Conservation (phyloP, 192 early-diverging fungal genomes). For the Umbelopsis isabellina region DNA sequence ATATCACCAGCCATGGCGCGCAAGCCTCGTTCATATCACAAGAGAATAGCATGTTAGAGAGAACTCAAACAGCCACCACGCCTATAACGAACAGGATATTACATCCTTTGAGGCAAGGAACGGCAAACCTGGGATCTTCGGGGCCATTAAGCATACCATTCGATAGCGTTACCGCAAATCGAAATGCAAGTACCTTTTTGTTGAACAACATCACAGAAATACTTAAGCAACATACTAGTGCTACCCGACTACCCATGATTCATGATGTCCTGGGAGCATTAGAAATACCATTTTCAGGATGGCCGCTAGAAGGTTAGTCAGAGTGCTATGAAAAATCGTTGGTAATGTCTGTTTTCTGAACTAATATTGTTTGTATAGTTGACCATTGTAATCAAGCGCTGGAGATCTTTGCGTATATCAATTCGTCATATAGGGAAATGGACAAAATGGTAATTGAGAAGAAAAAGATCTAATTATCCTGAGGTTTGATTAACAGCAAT, state of each 20-base stretch:
- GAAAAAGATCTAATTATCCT: background rate
- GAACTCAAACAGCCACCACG: background rate
- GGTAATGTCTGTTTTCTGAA: background rate
- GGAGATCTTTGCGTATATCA: constrained; percentile 47
- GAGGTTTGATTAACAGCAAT: background rate
- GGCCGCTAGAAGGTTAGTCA: constrained; percentile 15
- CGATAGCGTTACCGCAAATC: background rate
- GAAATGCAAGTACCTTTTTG: background rate
- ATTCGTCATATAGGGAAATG: constrained; percentile 19
- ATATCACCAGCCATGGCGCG: background rate
- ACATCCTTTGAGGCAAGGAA: constrained; percentile 10
- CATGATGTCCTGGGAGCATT: constrained; percentile 31
- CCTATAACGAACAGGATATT: background rate
- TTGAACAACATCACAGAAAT: constrained; percentile 9
- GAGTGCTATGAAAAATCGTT: no score
- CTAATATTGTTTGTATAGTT: constrained; percentile 8
- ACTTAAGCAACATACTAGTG: constrained; percentile 24
- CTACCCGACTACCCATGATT: constrained; percentile 31
- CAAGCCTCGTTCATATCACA: constrained; percentile 13
- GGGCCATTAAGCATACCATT: background rate
- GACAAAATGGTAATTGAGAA: constrained; percentile 30
- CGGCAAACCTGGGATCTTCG: background rate
- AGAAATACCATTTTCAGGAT: constrained; percentile 24
- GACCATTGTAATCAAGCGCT: constrained; percentile 40
- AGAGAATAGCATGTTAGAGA: background rate